These are phyloP conservation scores for Typha latifolia DNA, from an alignment of 176 grass and related monocot genomes.

Conservation along the genomic window DNA sequence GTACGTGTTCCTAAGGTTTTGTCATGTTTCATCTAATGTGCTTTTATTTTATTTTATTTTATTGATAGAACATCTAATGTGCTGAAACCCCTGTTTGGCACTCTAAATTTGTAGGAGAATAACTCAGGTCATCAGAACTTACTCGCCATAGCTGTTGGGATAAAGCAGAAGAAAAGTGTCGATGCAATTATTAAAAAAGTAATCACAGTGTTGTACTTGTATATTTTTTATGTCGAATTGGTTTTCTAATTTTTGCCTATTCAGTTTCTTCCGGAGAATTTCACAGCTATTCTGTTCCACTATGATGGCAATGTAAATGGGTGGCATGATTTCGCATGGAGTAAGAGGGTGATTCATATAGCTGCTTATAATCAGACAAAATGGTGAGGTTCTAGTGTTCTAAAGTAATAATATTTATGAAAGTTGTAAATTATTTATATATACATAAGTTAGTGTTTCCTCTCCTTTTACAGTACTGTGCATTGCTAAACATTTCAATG, in stretches of 20 bases:
- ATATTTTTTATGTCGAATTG: slow-evolving; percentile 1
- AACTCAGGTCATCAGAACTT: slow-evolving; percentile 36
- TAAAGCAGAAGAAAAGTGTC: slow-evolving; percentile 76
- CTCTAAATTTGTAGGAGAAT: slow-evolving; percentile 23
- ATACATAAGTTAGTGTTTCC: neutral
- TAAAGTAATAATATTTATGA: neutral
- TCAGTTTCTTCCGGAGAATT: slow-evolving; percentile 98
- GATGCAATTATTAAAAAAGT: slow-evolving; percentile 87
- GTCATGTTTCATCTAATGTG: neutral
- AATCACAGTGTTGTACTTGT: neutral
- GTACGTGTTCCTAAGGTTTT: slow-evolving; percentile 10
- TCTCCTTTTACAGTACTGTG: neutral
- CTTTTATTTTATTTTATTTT: neutral
- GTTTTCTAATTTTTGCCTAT: slow-evolving; percentile 47
- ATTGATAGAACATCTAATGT: neutral
- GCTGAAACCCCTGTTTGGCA: neutral
- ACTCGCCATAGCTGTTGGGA: slow-evolving; percentile 69
- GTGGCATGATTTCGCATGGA: slow-evolving; percentile 76
- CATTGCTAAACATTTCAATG: neutral
- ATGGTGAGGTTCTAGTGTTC: slow-evolving; percentile 32
- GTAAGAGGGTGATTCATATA: slow-evolving; percentile 81
- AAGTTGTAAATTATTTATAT: neutral
- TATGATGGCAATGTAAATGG: slow-evolving; percentile 91
- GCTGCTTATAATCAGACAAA: slow-evolving; percentile 81
- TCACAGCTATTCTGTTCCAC: slow-evolving; percentile 89